Evolutionary conservation across 2,329 filamentous ascomycete species (phyloP).

Genomic region (Fusarium nisikadoi): DNA sequence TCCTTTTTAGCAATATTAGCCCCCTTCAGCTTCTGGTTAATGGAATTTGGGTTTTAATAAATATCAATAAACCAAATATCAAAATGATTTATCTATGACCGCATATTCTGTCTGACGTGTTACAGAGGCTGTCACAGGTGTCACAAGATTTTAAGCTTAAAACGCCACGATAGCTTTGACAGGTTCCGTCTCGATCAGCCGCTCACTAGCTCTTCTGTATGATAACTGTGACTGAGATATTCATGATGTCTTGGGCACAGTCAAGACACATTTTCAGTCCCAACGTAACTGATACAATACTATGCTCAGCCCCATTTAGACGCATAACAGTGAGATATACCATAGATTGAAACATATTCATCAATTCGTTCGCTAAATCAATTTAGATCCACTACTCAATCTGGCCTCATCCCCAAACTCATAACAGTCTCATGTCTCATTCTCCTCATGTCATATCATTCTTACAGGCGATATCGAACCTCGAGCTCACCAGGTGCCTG

Average conservation of each 20-base stretch:
- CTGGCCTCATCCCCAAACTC: neutral
- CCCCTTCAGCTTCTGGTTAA: neutral
- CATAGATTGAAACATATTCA: neutral
- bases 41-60: rapidly evolving
- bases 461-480: conserved; percentile 55
- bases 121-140: neutral
- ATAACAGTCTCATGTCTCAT: neutral
- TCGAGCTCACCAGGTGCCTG: conserved; percentile 63
- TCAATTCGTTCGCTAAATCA: conserved; percentile 22
- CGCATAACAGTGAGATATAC: neutral
- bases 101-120: rapidly evolving
- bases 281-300: no score
- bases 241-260: no score
- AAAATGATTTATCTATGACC: neutral
- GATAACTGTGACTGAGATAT: no score
- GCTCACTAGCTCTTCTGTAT: neutral
- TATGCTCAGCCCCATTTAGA: no score
- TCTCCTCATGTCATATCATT: neutral
- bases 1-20: rapidly evolving
- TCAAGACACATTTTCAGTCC: no score
- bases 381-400: conserved; percentile 8
- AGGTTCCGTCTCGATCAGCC: neutral
- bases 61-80: neutral
- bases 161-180: neutral
- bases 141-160: neutral